phyloP scores from a whole-genome alignment of 768 basidiomycete genomes.

The Amanita phalloides region DNA sequence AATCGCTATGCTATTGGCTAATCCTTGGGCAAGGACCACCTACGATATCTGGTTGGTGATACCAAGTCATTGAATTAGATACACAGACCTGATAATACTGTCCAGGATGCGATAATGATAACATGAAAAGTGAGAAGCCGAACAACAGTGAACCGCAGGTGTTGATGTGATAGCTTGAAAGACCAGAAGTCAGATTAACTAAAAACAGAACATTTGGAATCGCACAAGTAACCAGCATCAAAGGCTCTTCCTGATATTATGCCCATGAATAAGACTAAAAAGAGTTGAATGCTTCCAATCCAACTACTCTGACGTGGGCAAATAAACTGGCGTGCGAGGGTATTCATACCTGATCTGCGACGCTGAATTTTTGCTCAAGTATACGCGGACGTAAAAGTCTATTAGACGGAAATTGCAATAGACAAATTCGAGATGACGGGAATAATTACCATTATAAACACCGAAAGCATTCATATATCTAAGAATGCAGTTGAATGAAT shows the following conservation, averaged over 20 bases:
- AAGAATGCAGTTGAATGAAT: not conserved
- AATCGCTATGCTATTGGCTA: conserved; percentile 37
- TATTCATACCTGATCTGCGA: conserved; percentile 24
- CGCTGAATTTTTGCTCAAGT: conserved; percentile 20
- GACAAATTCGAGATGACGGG: not conserved
- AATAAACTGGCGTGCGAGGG: not conserved
- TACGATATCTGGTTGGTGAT: conserved; percentile 12
- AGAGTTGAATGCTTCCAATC: conserved; percentile 40
- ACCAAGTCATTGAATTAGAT: not conserved
- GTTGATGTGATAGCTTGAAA: conserved; percentile 29
- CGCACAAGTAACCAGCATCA: conserved; percentile 44
- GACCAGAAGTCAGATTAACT: not conserved
- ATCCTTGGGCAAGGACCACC: conserved; percentile 37
- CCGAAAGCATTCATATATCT: conserved; percentile 28
- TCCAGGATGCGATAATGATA: conserved; percentile 28
- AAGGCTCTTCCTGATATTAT: conserved; percentile 36
- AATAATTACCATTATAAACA: conserved; percentile 20
- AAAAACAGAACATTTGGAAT: not conserved
- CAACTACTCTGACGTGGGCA: conserved; percentile 12
- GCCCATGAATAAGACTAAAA: conserved; percentile 32
- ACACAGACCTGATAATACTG: conserved; percentile 27
- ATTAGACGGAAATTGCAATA: conserved; percentile 3
- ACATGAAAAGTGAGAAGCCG: conserved; percentile 33
- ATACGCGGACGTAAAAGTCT: conserved; percentile 31
- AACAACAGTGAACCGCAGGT: conserved; percentile 34